These are phyloP conservation scores for Mortierella polycephala DNA, from an alignment of 371 early-diverging fungal genomes.

Conservation along the genomic window DNA sequence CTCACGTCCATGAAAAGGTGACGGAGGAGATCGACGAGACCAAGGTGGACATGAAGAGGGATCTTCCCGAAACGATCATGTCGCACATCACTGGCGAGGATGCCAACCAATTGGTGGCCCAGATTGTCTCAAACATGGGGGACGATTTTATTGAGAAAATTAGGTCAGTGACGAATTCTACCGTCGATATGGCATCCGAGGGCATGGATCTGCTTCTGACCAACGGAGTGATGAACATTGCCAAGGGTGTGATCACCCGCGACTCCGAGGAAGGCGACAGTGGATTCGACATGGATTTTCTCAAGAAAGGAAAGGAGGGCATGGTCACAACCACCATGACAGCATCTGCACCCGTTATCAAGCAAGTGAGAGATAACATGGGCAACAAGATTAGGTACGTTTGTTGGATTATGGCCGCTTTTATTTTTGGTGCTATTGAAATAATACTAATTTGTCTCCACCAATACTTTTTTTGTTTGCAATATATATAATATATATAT, in stretches of 20 bases:
- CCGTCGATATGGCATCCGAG: constrained; percentile 47
- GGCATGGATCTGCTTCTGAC: constrained; percentile 52
- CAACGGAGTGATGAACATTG: constrained; percentile 47
- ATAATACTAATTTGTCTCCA: no score
- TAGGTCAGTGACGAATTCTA: constrained; percentile 24
- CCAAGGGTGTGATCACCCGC: constrained; percentile 31
- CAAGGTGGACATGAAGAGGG: constrained; percentile 36
- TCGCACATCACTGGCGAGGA: constrained; percentile 23
- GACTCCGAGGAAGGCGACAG: constrained; percentile 12
- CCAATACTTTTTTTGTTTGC: no score
- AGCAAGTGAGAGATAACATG: constrained; percentile 51
- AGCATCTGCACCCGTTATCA: constrained; percentile 41
- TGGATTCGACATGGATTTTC: constrained; percentile 45
- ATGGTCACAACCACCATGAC: constrained; percentile 42
- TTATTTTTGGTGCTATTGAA: no score
- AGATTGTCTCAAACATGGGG: constrained; percentile 26
- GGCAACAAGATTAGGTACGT: constrained; percentile 24
- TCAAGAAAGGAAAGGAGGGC: constrained; percentile 41
- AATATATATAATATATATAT: no score
- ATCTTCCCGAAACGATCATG: constrained; percentile 38
- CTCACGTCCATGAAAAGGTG: constrained; percentile 39
- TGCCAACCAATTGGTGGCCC: constrained; percentile 19
- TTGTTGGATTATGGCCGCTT: no score
- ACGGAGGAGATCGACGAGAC: constrained; percentile 39
- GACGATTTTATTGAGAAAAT: constrained; percentile 17